Percentiles rank a stretch among this genome's conserved stretches.
These are phyloP conservation scores for Epichloe typhina DNA, from an alignment of 2,329 filamentous ascomycete genomes.

Conservation along the genomic window DNA sequence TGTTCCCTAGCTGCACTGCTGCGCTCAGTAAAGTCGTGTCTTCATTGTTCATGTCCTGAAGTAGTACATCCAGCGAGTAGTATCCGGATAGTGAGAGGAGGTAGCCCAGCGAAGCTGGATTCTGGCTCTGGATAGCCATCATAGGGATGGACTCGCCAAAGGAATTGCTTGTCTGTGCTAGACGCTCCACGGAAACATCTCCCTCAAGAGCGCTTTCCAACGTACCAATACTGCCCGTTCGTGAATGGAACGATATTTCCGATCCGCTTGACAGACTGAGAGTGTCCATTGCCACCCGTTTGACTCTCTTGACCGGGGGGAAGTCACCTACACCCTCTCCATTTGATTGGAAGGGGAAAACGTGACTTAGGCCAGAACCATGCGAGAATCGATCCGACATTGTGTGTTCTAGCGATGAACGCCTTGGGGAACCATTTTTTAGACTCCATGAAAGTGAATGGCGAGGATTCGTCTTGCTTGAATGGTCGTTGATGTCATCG, in stretches of 20 bases:
- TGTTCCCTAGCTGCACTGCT: slow-evolving; percentile 73
- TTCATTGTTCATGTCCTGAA: slow-evolving; percentile 80
- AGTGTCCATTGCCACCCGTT: slow-evolving; percentile 81
- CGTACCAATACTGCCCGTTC: slow-evolving; percentile 65
- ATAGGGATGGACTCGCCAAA: slow-evolving; percentile 75
- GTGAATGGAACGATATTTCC: slow-evolving; percentile 68
- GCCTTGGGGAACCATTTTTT: slow-evolving; percentile 29
- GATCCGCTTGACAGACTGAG: slow-evolving; percentile 81
- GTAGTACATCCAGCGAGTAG: slow-evolving; percentile 56
- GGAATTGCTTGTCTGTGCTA: slow-evolving; percentile 57
- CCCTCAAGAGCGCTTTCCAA: slow-evolving; percentile 62
- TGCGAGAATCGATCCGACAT: slow-evolving; percentile 38
- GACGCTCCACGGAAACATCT: slow-evolving; percentile 69
- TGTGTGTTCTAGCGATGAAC: slow-evolving; percentile 28
- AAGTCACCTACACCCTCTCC: slow-evolving; percentile 31
- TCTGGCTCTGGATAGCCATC: slow-evolving; percentile 69
- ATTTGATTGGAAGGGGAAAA: slow-evolving; percentile 70
- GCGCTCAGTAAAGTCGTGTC: slow-evolving; percentile 82
- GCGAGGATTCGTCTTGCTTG: slow-evolving; percentile 32
- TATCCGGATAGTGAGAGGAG: slow-evolving; percentile 64
- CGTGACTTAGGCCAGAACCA: slow-evolving; percentile 58
- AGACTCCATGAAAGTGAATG: slow-evolving; percentile 35
- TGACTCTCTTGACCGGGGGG: slow-evolving; percentile 39
- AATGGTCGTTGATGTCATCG: slow-evolving; percentile 34
- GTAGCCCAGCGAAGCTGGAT: slow-evolving; percentile 62